Evolutionary conservation across 2,329 filamentous ascomycete genomes (phyloP).

Genomic region (Chaetothyriales sp.): DNA sequence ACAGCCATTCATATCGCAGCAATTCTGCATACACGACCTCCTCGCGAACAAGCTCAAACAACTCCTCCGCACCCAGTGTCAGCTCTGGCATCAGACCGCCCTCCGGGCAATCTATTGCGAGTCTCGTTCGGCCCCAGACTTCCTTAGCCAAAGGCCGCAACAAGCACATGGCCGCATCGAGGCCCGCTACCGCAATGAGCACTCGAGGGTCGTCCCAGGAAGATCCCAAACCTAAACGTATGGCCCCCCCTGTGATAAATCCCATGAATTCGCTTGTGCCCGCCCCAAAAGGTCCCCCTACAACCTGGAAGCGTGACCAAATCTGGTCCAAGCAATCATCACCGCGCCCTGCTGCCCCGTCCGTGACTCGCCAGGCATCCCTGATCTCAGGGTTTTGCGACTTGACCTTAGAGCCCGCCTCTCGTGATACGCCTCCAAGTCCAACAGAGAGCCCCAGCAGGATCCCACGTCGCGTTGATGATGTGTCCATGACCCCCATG

Average conservation of each 20-base stretch:
- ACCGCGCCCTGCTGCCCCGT: background rate
- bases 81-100: constrained; percentile 40
- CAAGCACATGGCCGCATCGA: constrained; percentile 29
- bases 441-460: constrained; percentile 13
- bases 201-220: constrained; percentile 25
- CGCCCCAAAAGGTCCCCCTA: background rate
- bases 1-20: constrained; percentile 25
- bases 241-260: constrained; percentile 26
- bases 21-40: constrained; percentile 22
- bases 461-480: constrained; percentile 9
- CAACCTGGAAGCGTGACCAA: background rate
- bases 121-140: constrained; percentile 35
- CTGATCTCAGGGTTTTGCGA: background rate
- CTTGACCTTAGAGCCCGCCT: background rate
- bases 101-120: constrained; percentile 25
- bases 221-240: constrained; percentile 41
- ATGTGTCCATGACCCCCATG: constrained; percentile 3
- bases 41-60: constrained; percentile 32
- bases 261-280: constrained; percentile 10
- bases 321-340: background rate
- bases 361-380: background rate
- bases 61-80: constrained; percentile 44
- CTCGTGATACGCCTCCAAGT: constrained; percentile 1
- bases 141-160: constrained; percentile 39
- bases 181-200: constrained; percentile 31